phyloP scores from a whole-genome alignment of 2,329 filamentous ascomycete genomes.

The Aspergillus amoenus region DNA sequence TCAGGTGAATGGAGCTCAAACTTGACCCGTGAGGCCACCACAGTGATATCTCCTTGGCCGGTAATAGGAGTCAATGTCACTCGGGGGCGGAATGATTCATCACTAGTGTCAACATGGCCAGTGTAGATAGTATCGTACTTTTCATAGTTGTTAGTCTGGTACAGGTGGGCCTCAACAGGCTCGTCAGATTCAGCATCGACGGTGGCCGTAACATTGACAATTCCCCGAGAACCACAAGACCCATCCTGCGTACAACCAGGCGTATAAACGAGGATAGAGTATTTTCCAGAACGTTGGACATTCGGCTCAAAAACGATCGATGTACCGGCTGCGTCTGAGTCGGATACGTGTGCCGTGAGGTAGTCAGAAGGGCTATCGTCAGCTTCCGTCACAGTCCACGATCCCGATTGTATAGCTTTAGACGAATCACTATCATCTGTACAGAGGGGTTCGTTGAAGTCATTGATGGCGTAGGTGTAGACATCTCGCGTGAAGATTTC shows the following conservation, averaged over 20 bases:
- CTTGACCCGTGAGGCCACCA: constrained; percentile 87
- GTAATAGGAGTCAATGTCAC: constrained; percentile 72
- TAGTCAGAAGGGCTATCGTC: constrained; percentile 72
- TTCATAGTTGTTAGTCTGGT: constrained; percentile 92
- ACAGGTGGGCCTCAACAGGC: constrained; percentile 64
- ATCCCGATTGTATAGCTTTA: constrained; percentile 66
- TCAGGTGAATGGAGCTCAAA: constrained; percentile 62
- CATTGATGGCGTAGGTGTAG: constrained; percentile 77
- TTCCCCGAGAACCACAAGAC: constrained; percentile 73
- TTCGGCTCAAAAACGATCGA: constrained; percentile 72
- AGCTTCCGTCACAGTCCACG: constrained; percentile 71
- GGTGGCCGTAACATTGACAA: constrained; percentile 75
- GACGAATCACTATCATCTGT: constrained; percentile 65
- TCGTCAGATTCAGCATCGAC: constrained; percentile 51
- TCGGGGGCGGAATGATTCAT: constrained; percentile 70
- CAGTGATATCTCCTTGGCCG: constrained; percentile 62
- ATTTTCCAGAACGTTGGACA: constrained; percentile 85
- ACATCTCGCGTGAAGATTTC: constrained; percentile 79
- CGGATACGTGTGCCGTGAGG: constrained; percentile 65
- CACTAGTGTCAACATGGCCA: constrained; percentile 76
- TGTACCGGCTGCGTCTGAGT: constrained; percentile 58
- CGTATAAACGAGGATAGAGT: constrained; percentile 87
- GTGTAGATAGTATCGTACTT: constrained; percentile 94
- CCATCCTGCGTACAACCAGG: constrained; percentile 82
- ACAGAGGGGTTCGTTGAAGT: constrained; percentile 87